Conservation (phyloP, 305 asterid species). For the Fraxinus paxiana region DNA sequence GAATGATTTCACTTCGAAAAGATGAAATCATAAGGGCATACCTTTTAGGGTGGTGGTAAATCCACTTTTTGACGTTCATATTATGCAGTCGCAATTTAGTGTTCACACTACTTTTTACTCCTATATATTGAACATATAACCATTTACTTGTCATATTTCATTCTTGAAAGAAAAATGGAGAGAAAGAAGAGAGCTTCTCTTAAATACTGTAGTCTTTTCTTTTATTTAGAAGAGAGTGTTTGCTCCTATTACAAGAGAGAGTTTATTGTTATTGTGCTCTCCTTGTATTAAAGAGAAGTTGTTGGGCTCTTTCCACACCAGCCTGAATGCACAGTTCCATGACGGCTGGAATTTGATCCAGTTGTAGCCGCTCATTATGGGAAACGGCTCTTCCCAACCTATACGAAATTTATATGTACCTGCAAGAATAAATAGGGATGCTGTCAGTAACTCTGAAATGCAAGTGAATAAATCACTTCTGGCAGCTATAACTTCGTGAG, state of each 20-base stretch:
- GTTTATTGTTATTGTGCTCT: neutral
- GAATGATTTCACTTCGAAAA: no score
- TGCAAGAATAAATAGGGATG: constrained; percentile 48
- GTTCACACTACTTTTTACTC: neutral
- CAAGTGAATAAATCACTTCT: constrained; percentile 39
- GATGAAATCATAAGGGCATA: no score
- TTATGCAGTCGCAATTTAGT: neutral
- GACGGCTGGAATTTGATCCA: constrained; percentile 66
- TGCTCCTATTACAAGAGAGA: neutral
- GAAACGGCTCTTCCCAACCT: constrained; percentile 65
- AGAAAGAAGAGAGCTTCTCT: neutral
- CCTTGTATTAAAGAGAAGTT: neutral
- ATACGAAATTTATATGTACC: constrained; percentile 30
- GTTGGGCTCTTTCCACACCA: constrained; percentile 34
- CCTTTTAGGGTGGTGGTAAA: neutral
- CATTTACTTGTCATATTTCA: neutral
- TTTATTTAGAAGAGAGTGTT: neutral
- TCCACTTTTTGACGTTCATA: neutral
- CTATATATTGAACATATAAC: neutral
- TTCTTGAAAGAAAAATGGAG: no score
- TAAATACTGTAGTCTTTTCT: neutral
- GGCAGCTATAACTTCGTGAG: constrained; percentile 54
- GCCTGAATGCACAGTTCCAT: constrained; percentile 75
- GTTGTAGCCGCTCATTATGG: constrained; percentile 61
- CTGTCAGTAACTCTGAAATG: constrained; percentile 33